Evolutionary conservation across 306 rosid species (phyloP), one percentile per base, ranked within the genome.

Genomic region (Sphenostylis stenocarpa): DNA sequence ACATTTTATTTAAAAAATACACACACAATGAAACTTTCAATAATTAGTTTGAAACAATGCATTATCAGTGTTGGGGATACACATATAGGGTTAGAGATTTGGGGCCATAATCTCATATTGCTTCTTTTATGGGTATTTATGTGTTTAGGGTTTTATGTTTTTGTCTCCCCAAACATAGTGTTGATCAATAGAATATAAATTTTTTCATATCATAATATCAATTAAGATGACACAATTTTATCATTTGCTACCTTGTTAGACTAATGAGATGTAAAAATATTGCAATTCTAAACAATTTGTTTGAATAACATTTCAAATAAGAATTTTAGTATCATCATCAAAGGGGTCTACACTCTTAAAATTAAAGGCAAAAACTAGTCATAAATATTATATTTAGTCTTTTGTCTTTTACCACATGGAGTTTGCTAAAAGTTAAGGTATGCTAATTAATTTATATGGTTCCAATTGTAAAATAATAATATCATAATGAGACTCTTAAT

Each of bases 361-460:
- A 24, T 57, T 39, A 2, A 23, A 57, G 28, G 16, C 19, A 38
- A 19, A 26, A 72, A 53, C 38, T 15, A 8, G 38, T 21, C 17
- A 55, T 72, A 4, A 15, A 4, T 55, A 21, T 36, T 56, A 1
- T 70, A 51, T 68, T 31, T 49, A 49, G 33, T 19, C 20, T 71
- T 71, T 51, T 71, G 49, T 52, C 64, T 20, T 53, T 38, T 36
- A 5, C 16, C 4, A 43, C 52, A 58, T 26, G 29, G 20, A 57
- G 57, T 41, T 58, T 43, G 31, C 69, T 39, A 72, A 16, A 72
- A 39, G 55, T 55, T 72, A 72, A 38, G 67, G 29, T 16, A 29
- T 29, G 3, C 1, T 44, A 21, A 5, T 57, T 57, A 73, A 39
- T 44, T 61, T 28, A 75, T 47, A 47, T 33, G 62, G 23, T 21